phyloP scores from a whole-genome alignment of 805 yeast species.

The Hanseniaspora mollemarum region DNA sequence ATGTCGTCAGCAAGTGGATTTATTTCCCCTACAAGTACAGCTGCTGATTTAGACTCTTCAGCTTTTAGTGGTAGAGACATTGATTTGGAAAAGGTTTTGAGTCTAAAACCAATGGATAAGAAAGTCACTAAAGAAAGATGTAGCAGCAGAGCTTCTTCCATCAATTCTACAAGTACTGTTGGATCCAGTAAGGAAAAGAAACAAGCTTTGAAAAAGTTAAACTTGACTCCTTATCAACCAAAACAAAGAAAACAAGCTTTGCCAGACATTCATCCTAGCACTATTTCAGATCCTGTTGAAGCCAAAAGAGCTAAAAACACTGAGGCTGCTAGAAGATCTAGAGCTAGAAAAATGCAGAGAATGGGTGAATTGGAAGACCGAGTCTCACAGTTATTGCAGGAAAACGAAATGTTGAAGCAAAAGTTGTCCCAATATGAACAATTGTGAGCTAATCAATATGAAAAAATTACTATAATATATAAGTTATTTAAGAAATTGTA shows the following conservation, averaged over 20 bases:
- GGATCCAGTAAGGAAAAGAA: slow-evolving; percentile 25
- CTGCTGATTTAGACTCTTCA: not conserved
- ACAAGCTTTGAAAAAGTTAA: slow-evolving; percentile 47
- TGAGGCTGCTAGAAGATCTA: slow-evolving; percentile 90
- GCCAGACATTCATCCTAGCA: slow-evolving; percentile 51
- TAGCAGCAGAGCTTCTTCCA: slow-evolving; percentile 11
- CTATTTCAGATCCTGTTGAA: slow-evolving; percentile 49
- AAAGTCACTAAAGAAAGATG: slow-evolving; percentile 9
- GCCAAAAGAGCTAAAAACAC: slow-evolving; percentile 89
- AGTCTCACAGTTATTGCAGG: slow-evolving; percentile 55
- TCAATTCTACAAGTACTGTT: slow-evolving; percentile 12
- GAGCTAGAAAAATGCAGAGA: slow-evolving; percentile 86
- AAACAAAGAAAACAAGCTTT: slow-evolving; percentile 66
- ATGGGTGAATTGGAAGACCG: slow-evolving; percentile 70
- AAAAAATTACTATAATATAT: not conserved
- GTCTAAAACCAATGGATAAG: not conserved
- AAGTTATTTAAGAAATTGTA: not conserved
- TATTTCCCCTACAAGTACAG: not conserved
- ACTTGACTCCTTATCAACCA: slow-evolving; percentile 63
- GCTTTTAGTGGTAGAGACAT: not conserved
- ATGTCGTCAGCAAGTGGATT: not conserved
- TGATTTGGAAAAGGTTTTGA: not conserved
- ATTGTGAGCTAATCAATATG: not conserved
- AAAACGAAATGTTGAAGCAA: slow-evolving; percentile 49
- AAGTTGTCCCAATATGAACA: slow-evolving; percentile 29